A percentile compares a stretch with the other conserved stretches of the same genome.
Conservation (phyloP, 1,284 basidiomycete genomes). For the Apiotrichum sp. region DNA sequence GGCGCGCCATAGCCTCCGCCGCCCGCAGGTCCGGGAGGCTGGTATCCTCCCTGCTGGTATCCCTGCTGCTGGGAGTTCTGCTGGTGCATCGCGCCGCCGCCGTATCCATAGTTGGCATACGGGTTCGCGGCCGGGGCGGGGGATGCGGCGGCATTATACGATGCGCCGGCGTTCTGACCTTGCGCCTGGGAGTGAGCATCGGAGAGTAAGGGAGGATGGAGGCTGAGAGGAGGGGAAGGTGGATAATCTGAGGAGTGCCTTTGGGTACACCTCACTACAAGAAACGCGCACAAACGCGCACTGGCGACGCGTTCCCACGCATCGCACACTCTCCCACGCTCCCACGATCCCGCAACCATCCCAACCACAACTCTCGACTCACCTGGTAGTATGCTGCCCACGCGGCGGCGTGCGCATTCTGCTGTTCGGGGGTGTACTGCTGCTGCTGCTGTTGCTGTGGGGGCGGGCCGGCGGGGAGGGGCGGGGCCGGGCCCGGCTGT, state of each 20-base stretch:
- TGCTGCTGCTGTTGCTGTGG: constrained; percentile 19
- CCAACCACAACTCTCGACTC: background rate
- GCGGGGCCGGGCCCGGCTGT: constrained; percentile 52
- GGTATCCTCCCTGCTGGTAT: background rate
- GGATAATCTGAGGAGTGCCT: too few relatives aligned
- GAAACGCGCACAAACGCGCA: too few relatives aligned
- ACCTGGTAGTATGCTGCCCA: constrained; percentile 47
- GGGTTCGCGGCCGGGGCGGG: constrained; percentile 24
- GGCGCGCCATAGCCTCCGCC: constrained; percentile 1
- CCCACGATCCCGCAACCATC: too few relatives aligned
- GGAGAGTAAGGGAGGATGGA: background rate
- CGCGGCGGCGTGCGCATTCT: constrained; percentile 38
- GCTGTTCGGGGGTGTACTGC: constrained; percentile 19
- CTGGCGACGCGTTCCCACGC: too few relatives aligned
- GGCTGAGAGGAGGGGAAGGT: too few relatives aligned
- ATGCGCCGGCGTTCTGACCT: background rate
- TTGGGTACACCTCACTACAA: too few relatives aligned
- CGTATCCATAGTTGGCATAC: constrained; percentile 45
- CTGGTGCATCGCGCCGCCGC: constrained; percentile 35
- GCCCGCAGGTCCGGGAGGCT: background rate
- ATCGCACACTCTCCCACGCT: too few relatives aligned
- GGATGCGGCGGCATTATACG: constrained; percentile 10
- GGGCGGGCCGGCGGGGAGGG: constrained; percentile 38
- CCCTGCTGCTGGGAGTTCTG: constrained; percentile 1
- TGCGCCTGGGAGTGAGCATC: constrained; percentile 3